A percentile compares a stretch with the other conserved stretches of the same genome.
Evolutionary conservation across 768 basidiomycete genomes (phyloP).

Genomic region (Mycena haematopus): DNA sequence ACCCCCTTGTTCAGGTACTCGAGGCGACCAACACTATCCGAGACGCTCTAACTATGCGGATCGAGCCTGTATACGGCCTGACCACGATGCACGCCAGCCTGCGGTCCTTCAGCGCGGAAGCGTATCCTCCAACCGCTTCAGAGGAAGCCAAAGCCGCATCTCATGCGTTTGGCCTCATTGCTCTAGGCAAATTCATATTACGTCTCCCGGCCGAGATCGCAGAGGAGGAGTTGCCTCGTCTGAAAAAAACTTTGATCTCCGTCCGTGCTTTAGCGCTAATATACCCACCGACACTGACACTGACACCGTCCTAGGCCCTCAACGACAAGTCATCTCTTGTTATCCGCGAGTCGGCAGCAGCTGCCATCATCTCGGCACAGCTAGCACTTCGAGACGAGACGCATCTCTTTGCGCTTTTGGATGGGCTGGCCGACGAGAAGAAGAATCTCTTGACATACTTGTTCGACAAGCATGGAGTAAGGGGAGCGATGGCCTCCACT

Average conservation of each 20-base stretch:
- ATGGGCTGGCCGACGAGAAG: slow-evolving; percentile 87
- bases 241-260: slow-evolving; percentile 72
- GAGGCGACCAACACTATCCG: slow-evolving; percentile 86
- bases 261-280: slow-evolving; percentile 47
- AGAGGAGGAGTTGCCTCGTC: slow-evolving; percentile 84
- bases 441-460: slow-evolving; percentile 89
- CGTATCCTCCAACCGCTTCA: slow-evolving; percentile 49
- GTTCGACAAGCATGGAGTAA: slow-evolving; percentile 85
- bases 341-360: slow-evolving; percentile 84
- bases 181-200: slow-evolving; percentile 82
- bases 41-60: slow-evolving; percentile 70
- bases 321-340: slow-evolving; percentile 77
- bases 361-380: slow-evolving; percentile 83
- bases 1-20: slow-evolving; percentile 59
- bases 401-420: slow-evolving; percentile 80
- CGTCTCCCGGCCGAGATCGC: slow-evolving; percentile 83
- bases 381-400: slow-evolving; percentile 83
- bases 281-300: slow-evolving; percentile 11
- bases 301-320: slow-evolving; percentile 56
- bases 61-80: slow-evolving; percentile 85
- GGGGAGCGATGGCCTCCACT: slow-evolving; percentile 50
- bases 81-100: slow-evolving; percentile 82
- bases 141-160: slow-evolving; percentile 65
- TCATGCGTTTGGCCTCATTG: slow-evolving; percentile 84
- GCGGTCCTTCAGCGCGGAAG: slow-evolving; percentile 64